Percentiles rank a stretch among this genome's conserved stretches.
Conservation (phyloP, 306 rosid genomes). For the Malus sieversii region DNA sequence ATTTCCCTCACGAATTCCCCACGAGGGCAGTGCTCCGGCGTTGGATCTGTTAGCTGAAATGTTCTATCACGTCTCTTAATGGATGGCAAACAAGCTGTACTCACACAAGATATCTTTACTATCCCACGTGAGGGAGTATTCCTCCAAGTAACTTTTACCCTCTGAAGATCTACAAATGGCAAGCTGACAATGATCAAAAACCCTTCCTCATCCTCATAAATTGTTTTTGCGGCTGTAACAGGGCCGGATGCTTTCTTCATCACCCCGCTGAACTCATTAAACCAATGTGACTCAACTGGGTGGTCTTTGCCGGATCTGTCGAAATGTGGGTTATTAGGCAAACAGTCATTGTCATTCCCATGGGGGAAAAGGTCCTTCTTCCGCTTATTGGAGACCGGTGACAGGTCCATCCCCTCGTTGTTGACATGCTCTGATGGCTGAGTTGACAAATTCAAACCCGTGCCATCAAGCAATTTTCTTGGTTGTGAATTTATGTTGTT, state of each 20-base stretch:
- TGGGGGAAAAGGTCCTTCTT: conserved; percentile 46
- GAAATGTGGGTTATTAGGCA: conserved; percentile 28
- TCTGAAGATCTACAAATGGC: conserved; percentile 51
- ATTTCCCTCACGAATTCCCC: conserved; percentile 57
- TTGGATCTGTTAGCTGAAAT: conserved; percentile 54
- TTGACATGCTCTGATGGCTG: conserved; percentile 33
- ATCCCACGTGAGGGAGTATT: conserved; percentile 45
- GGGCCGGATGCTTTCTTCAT: conserved; percentile 51
- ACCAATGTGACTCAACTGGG: conserved; percentile 42
- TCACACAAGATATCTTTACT: conserved; percentile 51
- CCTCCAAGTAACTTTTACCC: conserved; percentile 61
- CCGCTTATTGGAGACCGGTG: conserved; percentile 31
- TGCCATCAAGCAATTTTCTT: conserved; percentile 48
- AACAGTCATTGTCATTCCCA: conserved; percentile 35
- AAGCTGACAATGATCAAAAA: conserved; percentile 48
- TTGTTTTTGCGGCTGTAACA: conserved; percentile 49
- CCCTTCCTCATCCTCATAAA: conserved; percentile 55
- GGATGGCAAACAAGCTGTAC: conserved; percentile 43
- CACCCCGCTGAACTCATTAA: conserved; percentile 41
- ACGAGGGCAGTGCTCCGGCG: conserved; percentile 56
- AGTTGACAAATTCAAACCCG: conserved; percentile 50
- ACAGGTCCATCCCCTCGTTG: conserved; percentile 34
- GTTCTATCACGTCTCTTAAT: conserved; percentile 52
- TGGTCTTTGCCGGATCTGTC: conserved; percentile 34
- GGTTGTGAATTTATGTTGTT: conserved; percentile 24